A percentile compares a stretch with the other conserved stretches of the same genome.
Evolutionary conservation across 2,329 filamentous ascomycete genomes (phyloP).

Genomic region (Gyromitra esculenta): DNA sequence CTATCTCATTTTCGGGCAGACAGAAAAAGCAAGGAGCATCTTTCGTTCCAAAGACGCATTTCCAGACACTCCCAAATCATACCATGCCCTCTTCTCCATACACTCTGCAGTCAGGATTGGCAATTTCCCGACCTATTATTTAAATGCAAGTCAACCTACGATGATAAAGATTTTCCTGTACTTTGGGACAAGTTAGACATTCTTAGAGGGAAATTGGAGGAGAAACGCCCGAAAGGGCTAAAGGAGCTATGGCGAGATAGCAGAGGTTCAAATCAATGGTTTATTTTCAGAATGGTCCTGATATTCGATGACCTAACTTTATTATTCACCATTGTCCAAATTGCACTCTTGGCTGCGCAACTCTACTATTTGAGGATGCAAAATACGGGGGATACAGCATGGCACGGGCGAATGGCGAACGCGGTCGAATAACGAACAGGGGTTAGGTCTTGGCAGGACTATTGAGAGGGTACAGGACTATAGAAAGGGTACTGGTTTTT

Average conservation of each 20-base stretch:
- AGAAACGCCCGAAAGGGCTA: not conserved
- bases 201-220: not conserved
- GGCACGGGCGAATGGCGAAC: too few species aligned
- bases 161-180: not conserved
- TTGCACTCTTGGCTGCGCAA: not conserved
- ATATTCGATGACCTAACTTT: not conserved
- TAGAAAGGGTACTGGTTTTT: too few species aligned
- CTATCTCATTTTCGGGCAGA: slow-evolving; percentile 5
- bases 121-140: not conserved
- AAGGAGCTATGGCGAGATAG: not conserved
- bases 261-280: not conserved
- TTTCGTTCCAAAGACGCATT: slow-evolving; percentile 5
- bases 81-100: slow-evolving; percentile 3
- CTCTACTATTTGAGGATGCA: not conserved
- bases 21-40: not conserved
- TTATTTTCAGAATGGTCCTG: not conserved
- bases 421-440: too few species aligned
- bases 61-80: slow-evolving; percentile 2
- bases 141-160: not conserved
- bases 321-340: not conserved
- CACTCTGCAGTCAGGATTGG: slow-evolving; percentile 2
- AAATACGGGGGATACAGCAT: not conserved
- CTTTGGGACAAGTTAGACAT: not conserved
- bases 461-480: too few species aligned
- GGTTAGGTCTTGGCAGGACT: too few species aligned